phyloP scores from a whole-genome alignment of 2,329 filamentous ascomycete genomes.

The Fusarium dlaminii region DNA sequence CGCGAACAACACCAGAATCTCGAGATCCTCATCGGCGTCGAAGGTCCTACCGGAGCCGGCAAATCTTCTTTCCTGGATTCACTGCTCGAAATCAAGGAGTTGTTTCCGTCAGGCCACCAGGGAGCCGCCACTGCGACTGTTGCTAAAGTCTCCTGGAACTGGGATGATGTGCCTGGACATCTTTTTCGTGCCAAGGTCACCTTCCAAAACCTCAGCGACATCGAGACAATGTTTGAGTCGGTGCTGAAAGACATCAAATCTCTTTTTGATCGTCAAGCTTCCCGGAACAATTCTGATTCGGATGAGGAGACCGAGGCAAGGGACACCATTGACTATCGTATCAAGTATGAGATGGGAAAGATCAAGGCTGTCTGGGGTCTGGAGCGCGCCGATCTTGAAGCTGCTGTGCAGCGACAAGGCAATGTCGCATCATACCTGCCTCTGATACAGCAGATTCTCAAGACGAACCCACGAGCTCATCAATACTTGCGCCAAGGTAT shows the following conservation, averaged over 20 bases:
- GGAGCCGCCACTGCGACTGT: slow-evolving; percentile 42
- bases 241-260: slow-evolving; percentile 29
- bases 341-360: not conserved
- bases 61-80: slow-evolving; percentile 21
- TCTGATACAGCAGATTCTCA: slow-evolving; percentile 16
- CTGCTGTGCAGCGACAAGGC: no score
- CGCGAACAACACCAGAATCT: not conserved
- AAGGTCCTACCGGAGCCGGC: slow-evolving; percentile 26
- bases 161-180: slow-evolving; percentile 9
- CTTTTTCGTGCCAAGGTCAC: slow-evolving; percentile 35
- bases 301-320: no score
- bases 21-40: slow-evolving; percentile 17
- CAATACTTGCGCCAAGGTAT: not conserved
- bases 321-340: no score
- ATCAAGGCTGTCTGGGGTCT: slow-evolving; percentile 38
- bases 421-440: no score
- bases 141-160: slow-evolving; percentile 43
- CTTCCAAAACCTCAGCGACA: slow-evolving; percentile 25
- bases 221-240: slow-evolving; percentile 21
- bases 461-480: not conserved
- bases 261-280: no score
- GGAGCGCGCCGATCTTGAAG: not conserved
- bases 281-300: no score
- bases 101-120: slow-evolving; percentile 46
- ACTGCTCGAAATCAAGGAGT: slow-evolving; percentile 18